Evolutionary conservation across 2,329 filamentous ascomycete genomes (phyloP), one percentile per base, ranked within the genome.

Genomic region (Rugonectria rugulosa): DNA sequence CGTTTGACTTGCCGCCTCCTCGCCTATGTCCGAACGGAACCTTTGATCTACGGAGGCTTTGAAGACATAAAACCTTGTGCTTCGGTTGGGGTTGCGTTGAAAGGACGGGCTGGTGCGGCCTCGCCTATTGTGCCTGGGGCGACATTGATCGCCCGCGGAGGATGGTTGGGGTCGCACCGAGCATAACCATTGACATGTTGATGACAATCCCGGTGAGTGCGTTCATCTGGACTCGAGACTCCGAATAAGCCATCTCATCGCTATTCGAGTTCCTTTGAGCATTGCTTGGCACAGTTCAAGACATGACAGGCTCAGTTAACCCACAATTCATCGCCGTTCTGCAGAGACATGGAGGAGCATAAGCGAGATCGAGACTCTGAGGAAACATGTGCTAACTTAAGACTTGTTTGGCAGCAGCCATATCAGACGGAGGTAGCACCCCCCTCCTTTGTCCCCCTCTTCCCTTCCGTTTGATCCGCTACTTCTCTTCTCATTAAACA

Each of bases 311-410:
- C 11, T 27, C 24, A 11, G 24, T 11, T 27, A 11, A 27, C 11
- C 24, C 6, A 11, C 24, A 27, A 27, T 27, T 7, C 24, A n/a
- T 27, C 11, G 11, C 24, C 11, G 24, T 27, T 27, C 24, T 11
- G 24, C 24, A 27, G 24, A 27, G 24, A 27, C 24, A 27, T 27
- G 8, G n/a, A n/a, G n/a, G n/a, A n/a, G n/a, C 29, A 38, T 27
- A 46, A 20, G 19, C 31, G n/a, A 15, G 40, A 24, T 23, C 29
- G 21, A 43, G 38, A 50, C 27, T 38, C 23, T 19, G 29, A 50
- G 31, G 47, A 50, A 40, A 26, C 47, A 50, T 40, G 37, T 42
- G 37, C 19, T 41, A 32, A 24, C 24, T 40, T 19, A 40, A 17
- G 15, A 21, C 37, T 20, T n/a, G n/a, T n/a, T n/a, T n/a, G n/a